Percentiles rank a stretch among this genome's conserved stretches.
Evolutionary conservation across 2,329 filamentous ascomycete genomes (phyloP).

Genomic region (Paramyrothecium sp.): DNA sequence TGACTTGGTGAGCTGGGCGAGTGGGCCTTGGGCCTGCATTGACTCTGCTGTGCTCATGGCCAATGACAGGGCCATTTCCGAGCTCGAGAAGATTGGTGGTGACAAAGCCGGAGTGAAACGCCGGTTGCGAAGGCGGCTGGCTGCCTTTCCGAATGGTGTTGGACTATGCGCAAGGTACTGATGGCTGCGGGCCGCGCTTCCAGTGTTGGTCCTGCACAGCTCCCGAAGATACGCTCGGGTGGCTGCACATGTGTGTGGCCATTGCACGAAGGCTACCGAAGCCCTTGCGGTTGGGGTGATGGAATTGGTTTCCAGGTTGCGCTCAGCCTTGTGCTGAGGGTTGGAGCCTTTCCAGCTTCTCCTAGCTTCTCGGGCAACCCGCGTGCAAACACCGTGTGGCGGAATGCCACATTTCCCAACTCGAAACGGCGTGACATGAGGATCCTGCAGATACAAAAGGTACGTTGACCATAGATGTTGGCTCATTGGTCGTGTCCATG

Average conservation of each 20-base stretch:
- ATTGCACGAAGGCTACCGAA: slow-evolving; percentile 51
- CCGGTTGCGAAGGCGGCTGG: slow-evolving; percentile 48
- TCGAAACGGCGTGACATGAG: slow-evolving; percentile 64
- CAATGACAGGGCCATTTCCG: slow-evolving; percentile 63
- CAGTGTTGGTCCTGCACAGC: slow-evolving; percentile 57
- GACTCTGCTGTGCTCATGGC: slow-evolving; percentile 61
- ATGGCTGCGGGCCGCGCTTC: slow-evolving; percentile 39
- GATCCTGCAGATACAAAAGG: slow-evolving; percentile 63
- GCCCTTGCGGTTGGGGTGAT: slow-evolving; percentile 52
- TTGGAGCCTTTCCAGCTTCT: slow-evolving; percentile 65
- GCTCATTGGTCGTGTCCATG: slow-evolving; percentile 65
- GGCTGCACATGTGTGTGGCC: slow-evolving; percentile 63
- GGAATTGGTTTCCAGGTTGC: slow-evolving; percentile 47
- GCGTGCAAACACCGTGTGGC: slow-evolving; percentile 62
- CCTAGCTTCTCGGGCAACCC: slow-evolving; percentile 65
- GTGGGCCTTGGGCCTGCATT: slow-evolving; percentile 61
- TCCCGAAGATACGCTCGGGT: slow-evolving; percentile 62
- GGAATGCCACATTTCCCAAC: slow-evolving; percentile 63
- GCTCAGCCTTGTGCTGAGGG: slow-evolving; percentile 22
- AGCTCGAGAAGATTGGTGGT: slow-evolving; percentile 52
- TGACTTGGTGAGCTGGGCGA: slow-evolving; percentile 58
- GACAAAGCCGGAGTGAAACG: slow-evolving; percentile 45
- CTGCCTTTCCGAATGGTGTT: slow-evolving; percentile 53
- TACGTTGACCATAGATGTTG: slow-evolving; percentile 67
- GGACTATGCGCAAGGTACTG: slow-evolving; percentile 52